phyloP scores from a whole-genome alignment of 1,139 yeast species.

The Entelexis paramagnoliae region DNA sequence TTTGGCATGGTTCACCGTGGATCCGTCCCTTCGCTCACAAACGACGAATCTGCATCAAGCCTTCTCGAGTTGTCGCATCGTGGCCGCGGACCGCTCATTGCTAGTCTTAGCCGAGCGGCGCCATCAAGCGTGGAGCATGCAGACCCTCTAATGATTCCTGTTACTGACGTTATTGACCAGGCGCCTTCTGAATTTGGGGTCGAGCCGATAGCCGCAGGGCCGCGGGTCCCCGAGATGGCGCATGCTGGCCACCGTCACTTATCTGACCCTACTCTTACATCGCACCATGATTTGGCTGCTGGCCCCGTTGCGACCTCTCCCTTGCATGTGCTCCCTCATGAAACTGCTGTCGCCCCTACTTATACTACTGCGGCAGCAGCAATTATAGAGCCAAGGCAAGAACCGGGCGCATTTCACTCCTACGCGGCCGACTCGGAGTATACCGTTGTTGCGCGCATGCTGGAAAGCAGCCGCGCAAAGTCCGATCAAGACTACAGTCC shows the following conservation, averaged over 20 bases:
- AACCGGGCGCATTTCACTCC: not conserved
- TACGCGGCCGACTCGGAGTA: constrained; percentile 3
- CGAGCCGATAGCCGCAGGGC: not conserved
- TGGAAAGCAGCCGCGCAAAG: constrained; percentile 1
- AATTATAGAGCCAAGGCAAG: not conserved
- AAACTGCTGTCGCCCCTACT: not conserved
- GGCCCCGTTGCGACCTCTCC: not conserved
- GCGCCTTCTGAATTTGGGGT: not conserved
- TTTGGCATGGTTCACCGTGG: not conserved
- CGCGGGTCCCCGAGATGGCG: not conserved
- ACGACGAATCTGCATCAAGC: not conserved
- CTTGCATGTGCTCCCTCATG: not conserved
- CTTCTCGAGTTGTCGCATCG: not conserved
- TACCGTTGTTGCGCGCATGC: constrained; percentile 4
- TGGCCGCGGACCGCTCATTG: not conserved
- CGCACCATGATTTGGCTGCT: not conserved
- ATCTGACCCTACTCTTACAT: not conserved
- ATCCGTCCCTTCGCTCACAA: not conserved
- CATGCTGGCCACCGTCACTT: not conserved
- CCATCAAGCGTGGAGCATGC: not conserved
- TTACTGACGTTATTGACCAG: not conserved
- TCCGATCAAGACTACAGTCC: not conserved
- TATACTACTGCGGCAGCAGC: not conserved
- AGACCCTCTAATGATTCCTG: not conserved
- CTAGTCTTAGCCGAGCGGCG: too few relatives aligned